These are phyloP conservation scores for Favolaschia claudopus DNA, from an alignment of 768 basidiomycete species.

Conservation along the genomic window DNA sequence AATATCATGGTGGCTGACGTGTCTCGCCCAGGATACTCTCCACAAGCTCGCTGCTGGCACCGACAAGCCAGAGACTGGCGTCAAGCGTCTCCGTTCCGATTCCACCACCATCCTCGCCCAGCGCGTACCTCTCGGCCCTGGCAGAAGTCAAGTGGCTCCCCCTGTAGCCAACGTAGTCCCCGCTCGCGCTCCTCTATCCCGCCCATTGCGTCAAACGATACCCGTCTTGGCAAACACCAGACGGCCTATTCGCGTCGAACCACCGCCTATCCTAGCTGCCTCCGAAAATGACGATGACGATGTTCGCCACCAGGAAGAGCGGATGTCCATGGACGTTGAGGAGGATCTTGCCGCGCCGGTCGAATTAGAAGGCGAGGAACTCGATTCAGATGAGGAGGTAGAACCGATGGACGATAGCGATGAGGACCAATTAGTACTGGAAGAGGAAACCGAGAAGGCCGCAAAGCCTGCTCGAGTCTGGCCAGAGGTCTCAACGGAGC, in stretches of 20 bases:
- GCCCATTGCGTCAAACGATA: constrained; percentile 26
- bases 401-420: constrained; percentile 67
- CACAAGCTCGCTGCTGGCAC: constrained; percentile 60
- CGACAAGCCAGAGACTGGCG: constrained; percentile 72
- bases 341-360: constrained; percentile 61
- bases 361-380: constrained; percentile 47
- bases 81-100: constrained; percentile 72
- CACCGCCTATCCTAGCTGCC: constrained; percentile 51
- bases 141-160: constrained; percentile 52
- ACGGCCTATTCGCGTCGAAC: constrained; percentile 52
- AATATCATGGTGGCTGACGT: constrained; percentile 27
- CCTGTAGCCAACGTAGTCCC: constrained; percentile 51
- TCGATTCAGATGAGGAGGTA: constrained; percentile 60
- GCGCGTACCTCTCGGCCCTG: constrained; percentile 74
- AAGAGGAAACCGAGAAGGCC: constrained; percentile 36
- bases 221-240: constrained; percentile 35
- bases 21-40: constrained; percentile 49
- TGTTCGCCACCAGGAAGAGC: constrained; percentile 48
- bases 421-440: constrained; percentile 37
- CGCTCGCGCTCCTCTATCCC: constrained; percentile 40
- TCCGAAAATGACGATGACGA: constrained; percentile 49
- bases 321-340: constrained; percentile 61
- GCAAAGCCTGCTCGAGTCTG: constrained; percentile 62
- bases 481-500: constrained; percentile 77
- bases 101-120: constrained; percentile 68